Conservation (phyloP, 2,329 filamentous ascomycete genomes). For the Colletotrichum trifolii region DNA sequence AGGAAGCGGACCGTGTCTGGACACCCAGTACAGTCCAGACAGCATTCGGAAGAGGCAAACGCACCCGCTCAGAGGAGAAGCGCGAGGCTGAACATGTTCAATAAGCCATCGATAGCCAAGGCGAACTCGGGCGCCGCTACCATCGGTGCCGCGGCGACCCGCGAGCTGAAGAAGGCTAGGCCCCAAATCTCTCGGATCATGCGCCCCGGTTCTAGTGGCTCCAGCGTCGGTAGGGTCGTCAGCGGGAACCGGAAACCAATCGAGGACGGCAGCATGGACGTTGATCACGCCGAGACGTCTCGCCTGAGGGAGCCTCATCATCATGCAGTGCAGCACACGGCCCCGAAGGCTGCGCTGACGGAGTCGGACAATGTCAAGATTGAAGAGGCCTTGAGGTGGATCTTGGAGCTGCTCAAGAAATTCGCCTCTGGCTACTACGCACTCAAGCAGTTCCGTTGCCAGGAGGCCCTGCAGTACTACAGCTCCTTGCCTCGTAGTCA, state of each 20-base stretch:
- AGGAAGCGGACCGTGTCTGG: constrained; percentile 95
- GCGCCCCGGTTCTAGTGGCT: constrained; percentile 72
- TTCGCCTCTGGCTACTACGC: constrained; percentile 84
- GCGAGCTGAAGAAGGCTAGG: constrained; percentile 87
- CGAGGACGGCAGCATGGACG: constrained; percentile 74
- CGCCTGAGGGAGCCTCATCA: constrained; percentile 55
- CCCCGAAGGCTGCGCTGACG: constrained; percentile 47
- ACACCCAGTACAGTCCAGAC: constrained; percentile 68
- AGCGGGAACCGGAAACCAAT: constrained; percentile 87
- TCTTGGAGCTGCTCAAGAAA: constrained; percentile 84
- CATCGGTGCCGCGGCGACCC: constrained; percentile 68
- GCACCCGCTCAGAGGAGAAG: constrained; percentile 73
- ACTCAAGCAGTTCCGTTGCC: constrained; percentile 81
- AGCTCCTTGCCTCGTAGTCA: constrained; percentile 77
- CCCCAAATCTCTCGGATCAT: constrained; percentile 75
- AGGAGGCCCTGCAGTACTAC: constrained; percentile 81
- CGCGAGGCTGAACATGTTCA: constrained; percentile 74
- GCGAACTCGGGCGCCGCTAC: constrained; percentile 67
- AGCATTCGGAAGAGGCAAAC: constrained; percentile 69
- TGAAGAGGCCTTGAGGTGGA: constrained; percentile 79
- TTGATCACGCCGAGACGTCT: constrained; percentile 72
- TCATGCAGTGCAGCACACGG: constrained; percentile 46
- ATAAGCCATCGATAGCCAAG: constrained; percentile 73
- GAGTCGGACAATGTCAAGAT: constrained; percentile 71
- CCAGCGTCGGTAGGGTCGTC: constrained; percentile 85